Evolutionary conservation across 129 eudicot genomes (phyloP), one percentile per base, ranked within the genome.

Genomic region (Deinandra increscens): DNA sequence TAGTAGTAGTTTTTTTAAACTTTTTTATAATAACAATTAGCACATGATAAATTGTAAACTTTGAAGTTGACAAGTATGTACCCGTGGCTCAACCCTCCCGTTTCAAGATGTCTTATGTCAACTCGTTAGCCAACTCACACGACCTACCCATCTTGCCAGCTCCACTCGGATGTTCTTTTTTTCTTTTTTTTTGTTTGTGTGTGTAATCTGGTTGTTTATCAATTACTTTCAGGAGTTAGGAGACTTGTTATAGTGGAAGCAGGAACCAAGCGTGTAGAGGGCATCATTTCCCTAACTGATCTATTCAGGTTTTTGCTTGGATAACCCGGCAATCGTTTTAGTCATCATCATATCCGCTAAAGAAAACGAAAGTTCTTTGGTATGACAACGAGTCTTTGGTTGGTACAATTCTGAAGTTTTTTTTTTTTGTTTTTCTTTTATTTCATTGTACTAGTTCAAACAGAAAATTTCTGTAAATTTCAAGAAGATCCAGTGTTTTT

Each of bases 191-290:
- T 31, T 38, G 7, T 12, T n/a, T n/a, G n/a, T n/a, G n/a, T n/a
- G n/a, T 39, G 36, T 11, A 29, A n/a, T 71, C 14, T 42, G 9
- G 22, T 41, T 59, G 56, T 10, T 20, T 19, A 34, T 59, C 10
- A 44, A 53, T 26, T 50, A 44, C 22, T 44, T 62, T 70, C 96
- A 89, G 96, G 89, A 44, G 89, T 84, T 31, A 85, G 96, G 81
- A 83, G 96, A 69, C 85, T 89, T 72, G 84, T 89, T 12, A 80
- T 89, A 46, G 96, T 89, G 81, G 96, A 89, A 73, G 91, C 96
- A 45, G 96, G 96, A 23, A 89, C 92, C 86, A 89, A 86, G 86
- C 91, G 92, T 7, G 96, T 89, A 23, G 96, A 89, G 79, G 96
- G 96, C 17, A 77, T 89, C 54, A 79, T 89, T 37, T 85, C 96